A percentile compares a stretch with the other conserved stretches of the same genome.
These are phyloP conservation scores for Coprinellus aureogranulatus DNA, from an alignment of 768 basidiomycete species.

Conservation along the genomic window DNA sequence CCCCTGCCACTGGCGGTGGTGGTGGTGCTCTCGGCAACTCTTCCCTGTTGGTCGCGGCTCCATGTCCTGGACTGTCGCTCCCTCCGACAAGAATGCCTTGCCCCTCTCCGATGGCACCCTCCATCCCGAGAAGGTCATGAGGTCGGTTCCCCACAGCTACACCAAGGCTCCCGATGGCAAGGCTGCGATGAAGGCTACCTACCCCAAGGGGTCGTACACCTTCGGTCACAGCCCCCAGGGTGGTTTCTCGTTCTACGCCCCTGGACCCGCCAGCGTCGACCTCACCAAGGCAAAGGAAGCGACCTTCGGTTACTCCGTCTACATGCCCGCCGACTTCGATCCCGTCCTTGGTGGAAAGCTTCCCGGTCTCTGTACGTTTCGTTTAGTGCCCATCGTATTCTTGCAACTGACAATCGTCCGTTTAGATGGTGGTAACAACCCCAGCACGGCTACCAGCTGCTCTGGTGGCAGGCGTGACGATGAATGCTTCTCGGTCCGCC, in stretches of 20 bases:
- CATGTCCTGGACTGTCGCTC: constrained; percentile 48
- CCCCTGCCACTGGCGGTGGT: constrained; percentile 2
- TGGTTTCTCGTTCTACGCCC: constrained; percentile 71
- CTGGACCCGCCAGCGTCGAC: constrained; percentile 51
- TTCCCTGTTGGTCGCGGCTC: constrained; percentile 38
- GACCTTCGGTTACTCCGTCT: constrained; percentile 61
- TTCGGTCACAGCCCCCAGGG: constrained; percentile 46
- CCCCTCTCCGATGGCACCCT: constrained; percentile 46
- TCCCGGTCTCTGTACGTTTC: constrained; percentile 61
- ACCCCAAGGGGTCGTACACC: constrained; percentile 57
- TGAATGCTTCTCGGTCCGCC: constrained; percentile 60
- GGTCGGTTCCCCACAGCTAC: constrained; percentile 38
- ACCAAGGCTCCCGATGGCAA: constrained; percentile 50
- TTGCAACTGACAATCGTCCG: constrained; percentile 4
- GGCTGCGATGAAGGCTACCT: constrained; percentile 49
- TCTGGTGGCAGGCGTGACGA: constrained; percentile 61
- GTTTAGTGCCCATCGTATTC: background rate
- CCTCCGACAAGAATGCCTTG: constrained; percentile 30
- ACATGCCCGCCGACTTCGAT: constrained; percentile 60
- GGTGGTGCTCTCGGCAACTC: constrained; percentile 29
- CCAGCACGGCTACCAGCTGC: constrained; percentile 48
- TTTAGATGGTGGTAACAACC: constrained; percentile 60
- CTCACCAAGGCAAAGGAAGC: constrained; percentile 63
- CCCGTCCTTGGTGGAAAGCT: constrained; percentile 71
- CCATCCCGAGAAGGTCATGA: constrained; percentile 37